These are phyloP conservation scores for Sphaerostilbella broomeana DNA, from an alignment of 2,329 filamentous ascomycete genomes.

Conservation along the genomic window DNA sequence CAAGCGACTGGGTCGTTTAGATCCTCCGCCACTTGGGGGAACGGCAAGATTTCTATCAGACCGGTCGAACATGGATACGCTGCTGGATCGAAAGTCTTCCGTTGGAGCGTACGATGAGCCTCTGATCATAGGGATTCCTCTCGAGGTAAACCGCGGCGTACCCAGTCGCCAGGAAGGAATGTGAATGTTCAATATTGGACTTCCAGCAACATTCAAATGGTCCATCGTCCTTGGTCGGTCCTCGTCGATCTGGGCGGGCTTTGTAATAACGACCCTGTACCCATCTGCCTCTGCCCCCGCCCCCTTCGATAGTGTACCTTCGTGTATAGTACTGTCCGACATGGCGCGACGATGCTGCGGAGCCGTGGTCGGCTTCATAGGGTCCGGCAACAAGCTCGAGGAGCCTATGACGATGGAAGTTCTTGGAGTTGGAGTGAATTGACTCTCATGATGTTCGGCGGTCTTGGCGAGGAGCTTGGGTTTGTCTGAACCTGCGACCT, in stretches of 20 bases:
- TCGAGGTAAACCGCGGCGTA: slow-evolving; percentile 69
- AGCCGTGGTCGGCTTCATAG: slow-evolving; percentile 18
- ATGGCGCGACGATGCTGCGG: slow-evolving; percentile 54
- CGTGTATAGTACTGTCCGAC: slow-evolving; percentile 72
- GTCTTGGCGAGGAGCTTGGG: slow-evolving; percentile 17
- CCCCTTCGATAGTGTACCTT: slow-evolving; percentile 46
- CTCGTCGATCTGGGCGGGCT: slow-evolving; percentile 49
- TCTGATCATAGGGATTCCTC: slow-evolving; percentile 69
- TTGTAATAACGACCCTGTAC: slow-evolving; percentile 75
- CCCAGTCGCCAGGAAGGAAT: slow-evolving; percentile 84
- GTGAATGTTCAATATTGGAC: slow-evolving; percentile 60
- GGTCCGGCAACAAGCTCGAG: slow-evolving; percentile 29
- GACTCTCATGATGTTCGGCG: slow-evolving; percentile 23
- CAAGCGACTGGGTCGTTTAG: slow-evolving; percentile 33
- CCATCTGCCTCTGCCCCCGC: slow-evolving; percentile 56
- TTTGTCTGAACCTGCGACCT: slow-evolving; percentile 33
- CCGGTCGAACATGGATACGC: slow-evolving; percentile 41
- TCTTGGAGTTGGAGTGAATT: slow-evolving; percentile 36
- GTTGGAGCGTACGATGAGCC: slow-evolving; percentile 74
- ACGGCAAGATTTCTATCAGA: slow-evolving; percentile 26
- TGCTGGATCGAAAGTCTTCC: slow-evolving; percentile 62
- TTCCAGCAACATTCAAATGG: slow-evolving; percentile 38
- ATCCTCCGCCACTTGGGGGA: slow-evolving; percentile 21
- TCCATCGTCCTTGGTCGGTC: slow-evolving; percentile 57
- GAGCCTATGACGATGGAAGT: slow-evolving; percentile 14